A percentile compares a stretch with the other conserved stretches of the same genome.
Evolutionary conservation across 208 protist genomes (phyloP).

Genomic region (Trypanosoma cruzi): DNA sequence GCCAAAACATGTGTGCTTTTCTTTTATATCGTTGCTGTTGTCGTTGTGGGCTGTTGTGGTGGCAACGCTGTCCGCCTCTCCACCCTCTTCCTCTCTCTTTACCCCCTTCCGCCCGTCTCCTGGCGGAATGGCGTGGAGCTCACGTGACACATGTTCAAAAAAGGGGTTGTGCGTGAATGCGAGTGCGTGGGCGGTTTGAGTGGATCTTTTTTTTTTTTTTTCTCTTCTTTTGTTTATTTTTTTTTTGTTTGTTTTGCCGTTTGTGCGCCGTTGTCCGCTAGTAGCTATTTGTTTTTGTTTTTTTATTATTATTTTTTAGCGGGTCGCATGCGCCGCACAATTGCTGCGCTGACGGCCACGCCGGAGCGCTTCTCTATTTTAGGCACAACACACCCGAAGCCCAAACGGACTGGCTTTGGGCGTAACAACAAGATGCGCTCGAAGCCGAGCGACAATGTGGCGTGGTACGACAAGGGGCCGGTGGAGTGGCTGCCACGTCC

Average conservation of each 20-base stretch:
- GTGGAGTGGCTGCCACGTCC: constrained; percentile 92
- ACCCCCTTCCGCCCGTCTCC: background rate
- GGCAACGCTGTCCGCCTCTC: no score
- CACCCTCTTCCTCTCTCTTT: background rate
- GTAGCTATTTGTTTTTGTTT: no score
- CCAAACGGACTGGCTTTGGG: constrained; percentile 72
- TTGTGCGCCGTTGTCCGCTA: background rate
- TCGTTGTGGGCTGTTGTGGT: no score
- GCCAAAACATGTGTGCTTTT: no score
- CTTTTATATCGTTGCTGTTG: no score
- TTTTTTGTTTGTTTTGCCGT: background rate
- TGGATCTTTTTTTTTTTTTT: background rate
- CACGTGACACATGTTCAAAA: no score
- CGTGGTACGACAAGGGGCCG: constrained; percentile 90
- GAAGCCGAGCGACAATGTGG: constrained; percentile 88
- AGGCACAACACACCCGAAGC: constrained; percentile 66
- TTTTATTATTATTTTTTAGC: no score
- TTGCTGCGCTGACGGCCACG: constrained; percentile 50
- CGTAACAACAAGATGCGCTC: constrained; percentile 88
- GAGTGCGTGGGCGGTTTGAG: no score
- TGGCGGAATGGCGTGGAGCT: background rate
- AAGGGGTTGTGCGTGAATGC: no score
- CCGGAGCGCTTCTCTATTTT: constrained; percentile 76
- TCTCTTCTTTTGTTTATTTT: background rate
- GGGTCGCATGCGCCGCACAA: constrained; percentile 42